A percentile compares a stretch with the other conserved stretches of the same genome.
Evolutionary conservation across 306 rosid genomes (phyloP).

Genomic region (Adenanthera pavonina): DNA sequence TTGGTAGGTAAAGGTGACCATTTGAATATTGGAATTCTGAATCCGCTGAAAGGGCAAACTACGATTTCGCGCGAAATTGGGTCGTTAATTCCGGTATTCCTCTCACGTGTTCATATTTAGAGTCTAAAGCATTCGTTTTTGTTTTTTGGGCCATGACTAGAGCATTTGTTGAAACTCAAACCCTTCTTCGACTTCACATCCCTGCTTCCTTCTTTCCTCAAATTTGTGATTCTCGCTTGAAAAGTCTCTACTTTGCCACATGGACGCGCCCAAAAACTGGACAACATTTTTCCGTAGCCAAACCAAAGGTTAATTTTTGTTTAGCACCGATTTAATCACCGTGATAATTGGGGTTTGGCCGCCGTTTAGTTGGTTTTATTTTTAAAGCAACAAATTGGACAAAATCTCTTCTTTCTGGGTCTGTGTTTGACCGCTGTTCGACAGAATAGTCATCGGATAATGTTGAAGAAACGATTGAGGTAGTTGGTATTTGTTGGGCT

Average conservation of each 20-base stretch:
- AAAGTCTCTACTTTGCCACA: slow-evolving; percentile 4
- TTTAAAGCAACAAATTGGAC: not conserved
- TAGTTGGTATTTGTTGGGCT: slow-evolving; percentile 25
- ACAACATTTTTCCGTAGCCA: slow-evolving; percentile 30
- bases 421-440: slow-evolving; percentile 20
- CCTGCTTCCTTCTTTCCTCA: not conserved
- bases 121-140: slow-evolving; percentile 37
- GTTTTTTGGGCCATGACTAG: not conserved
- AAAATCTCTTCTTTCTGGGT: slow-evolving; percentile 15
- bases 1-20: not conserved
- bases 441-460: slow-evolving; percentile 19
- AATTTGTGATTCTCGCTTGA: not conserved
- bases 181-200: not conserved
- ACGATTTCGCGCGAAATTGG: slow-evolving; percentile 23
- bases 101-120: slow-evolving; percentile 34
- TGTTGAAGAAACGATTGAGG: not conserved
- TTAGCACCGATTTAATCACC: slow-evolving; percentile 13
- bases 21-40: not conserved
- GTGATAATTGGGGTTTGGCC: not conserved
- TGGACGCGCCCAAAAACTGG: slow-evolving; percentile 18
- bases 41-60: slow-evolving; percentile 14
- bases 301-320: slow-evolving; percentile 18
- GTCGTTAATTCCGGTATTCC: slow-evolving; percentile 66
- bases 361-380: slow-evolving; percentile 15
- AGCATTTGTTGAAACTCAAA: slow-evolving; percentile 33